Conservation (phyloP, 1,284 basidiomycete species). For the Tilletiaria anomala region DNA sequence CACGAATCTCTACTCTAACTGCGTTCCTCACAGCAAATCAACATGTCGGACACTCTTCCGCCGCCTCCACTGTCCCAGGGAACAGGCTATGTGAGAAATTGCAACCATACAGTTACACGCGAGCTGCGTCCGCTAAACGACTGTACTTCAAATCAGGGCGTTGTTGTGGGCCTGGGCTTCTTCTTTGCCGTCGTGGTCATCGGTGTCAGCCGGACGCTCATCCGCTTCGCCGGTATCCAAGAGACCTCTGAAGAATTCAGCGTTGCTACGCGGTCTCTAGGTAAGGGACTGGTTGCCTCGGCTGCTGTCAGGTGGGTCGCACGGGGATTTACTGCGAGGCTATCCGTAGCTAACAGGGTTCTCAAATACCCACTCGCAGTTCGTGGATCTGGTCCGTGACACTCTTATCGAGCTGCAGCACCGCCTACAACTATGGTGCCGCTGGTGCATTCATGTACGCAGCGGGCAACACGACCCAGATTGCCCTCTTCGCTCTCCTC, state of each 20-base stretch:
- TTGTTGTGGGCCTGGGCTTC: slow-evolving; percentile 30
- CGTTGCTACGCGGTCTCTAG: slow-evolving; percentile 4
- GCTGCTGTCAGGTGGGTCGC: slow-evolving; percentile 4
- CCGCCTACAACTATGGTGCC: slow-evolving; percentile 30
- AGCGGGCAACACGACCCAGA: slow-evolving; percentile 11
- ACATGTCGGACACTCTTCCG: too few species aligned
- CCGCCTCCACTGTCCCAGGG: too few species aligned
- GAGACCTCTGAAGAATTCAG: slow-evolving; percentile 9
- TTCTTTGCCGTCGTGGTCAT: slow-evolving; percentile 30
- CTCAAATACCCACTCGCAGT: too few species aligned
- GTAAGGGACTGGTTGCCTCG: slow-evolving; percentile 2
- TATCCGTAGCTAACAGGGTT: too few species aligned
- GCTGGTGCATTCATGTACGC: slow-evolving; percentile 26
- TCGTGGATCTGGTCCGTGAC: slow-evolving; percentile 4
- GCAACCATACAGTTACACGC: too few species aligned
- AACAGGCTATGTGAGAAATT: too few species aligned
- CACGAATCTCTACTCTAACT: too few species aligned
- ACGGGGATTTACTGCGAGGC: too few species aligned
- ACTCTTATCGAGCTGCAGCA: slow-evolving; percentile 10
- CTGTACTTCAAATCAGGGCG: too few species aligned
- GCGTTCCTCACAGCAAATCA: too few species aligned
- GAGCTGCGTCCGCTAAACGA: too few species aligned
- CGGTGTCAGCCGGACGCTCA: slow-evolving; percentile 7
- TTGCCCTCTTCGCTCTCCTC: slow-evolving; percentile 24
- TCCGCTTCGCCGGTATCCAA: slow-evolving; percentile 5